A percentile compares a stretch with the other conserved stretches of the same genome.
Evolutionary conservation across 305 asterid species (phyloP).

Genomic region (Withania somnifera): DNA sequence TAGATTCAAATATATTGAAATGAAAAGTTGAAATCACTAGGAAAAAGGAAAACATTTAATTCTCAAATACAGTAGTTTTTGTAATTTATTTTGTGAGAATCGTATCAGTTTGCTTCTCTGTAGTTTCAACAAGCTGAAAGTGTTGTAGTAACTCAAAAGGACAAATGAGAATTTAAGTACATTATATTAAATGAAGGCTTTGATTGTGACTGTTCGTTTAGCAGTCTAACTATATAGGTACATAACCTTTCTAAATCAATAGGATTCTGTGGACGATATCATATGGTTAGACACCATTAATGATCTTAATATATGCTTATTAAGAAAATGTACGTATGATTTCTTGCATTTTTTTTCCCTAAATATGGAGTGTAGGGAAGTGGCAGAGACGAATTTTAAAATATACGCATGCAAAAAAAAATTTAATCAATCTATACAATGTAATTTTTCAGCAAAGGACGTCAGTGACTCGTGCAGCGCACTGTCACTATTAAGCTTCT

Average conservation of each 20-base stretch:
- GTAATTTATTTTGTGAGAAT: not conserved
- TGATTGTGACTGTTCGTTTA: not conserved
- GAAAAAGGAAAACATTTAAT: not conserved
- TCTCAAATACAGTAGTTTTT: not conserved
- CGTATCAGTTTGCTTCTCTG: not conserved
- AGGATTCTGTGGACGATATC: not conserved
- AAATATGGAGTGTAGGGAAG: no score
- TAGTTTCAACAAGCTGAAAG: not conserved
- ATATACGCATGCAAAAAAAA: not conserved
- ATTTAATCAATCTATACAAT: not conserved
- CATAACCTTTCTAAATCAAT: not conserved
- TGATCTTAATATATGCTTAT: not conserved
- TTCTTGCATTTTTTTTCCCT: not conserved
- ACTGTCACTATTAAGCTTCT: not conserved
- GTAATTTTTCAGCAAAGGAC: not conserved
- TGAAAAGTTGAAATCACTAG: not conserved
- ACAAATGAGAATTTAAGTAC: not conserved
- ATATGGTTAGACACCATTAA: not conserved
- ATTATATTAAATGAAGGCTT: not conserved
- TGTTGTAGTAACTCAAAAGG: not conserved
- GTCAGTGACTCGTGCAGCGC: no score
- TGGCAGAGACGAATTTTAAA: not conserved
- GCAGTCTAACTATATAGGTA: not conserved
- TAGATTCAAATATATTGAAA: not conserved
- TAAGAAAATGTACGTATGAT: not conserved